A percentile compares a stretch with the other conserved stretches of the same genome.
These are phyloP conservation scores for Stentor coeruleus DNA, from an alignment of 73 alveolate genomes.

Conservation along the genomic window DNA sequence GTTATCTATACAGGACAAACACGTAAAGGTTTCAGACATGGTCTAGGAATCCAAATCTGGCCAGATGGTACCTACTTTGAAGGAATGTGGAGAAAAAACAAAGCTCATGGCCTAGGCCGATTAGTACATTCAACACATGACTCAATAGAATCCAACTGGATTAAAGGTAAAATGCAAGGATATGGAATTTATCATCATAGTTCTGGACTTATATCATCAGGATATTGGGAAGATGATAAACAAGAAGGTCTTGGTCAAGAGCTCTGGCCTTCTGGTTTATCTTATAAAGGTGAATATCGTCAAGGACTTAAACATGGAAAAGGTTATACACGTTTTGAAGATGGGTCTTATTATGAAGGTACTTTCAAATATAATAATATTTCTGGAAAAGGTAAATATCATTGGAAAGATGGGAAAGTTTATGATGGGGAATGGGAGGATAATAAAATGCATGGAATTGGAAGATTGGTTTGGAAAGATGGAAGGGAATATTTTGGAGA, in stretches of 20 bases:
- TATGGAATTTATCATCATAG: conserved; percentile 25
- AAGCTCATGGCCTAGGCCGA: conserved; percentile 60
- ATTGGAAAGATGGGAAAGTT: conserved; percentile 57
- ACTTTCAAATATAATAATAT: conserved; percentile 43
- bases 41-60: conserved; percentile 38
- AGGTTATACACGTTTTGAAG: conserved; percentile 61
- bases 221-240: conserved; percentile 39
- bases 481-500: conserved; percentile 60
- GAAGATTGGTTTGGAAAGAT: conserved; percentile 58
- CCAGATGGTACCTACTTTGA: conserved; percentile 68
- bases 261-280: conserved; percentile 38
- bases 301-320: conserved; percentile 67
- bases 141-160: conserved; percentile 44
- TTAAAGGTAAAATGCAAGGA: conserved; percentile 37
- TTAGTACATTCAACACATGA: conserved; percentile 51
- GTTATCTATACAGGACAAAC: background rate
- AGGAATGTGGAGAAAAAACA: conserved; percentile 59
- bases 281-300: conserved; percentile 64
- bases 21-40: conserved; percentile 29
- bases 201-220: conserved; percentile 29
- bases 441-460: conserved; percentile 73
- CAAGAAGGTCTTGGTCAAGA: conserved; percentile 35
- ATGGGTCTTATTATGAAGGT: conserved; percentile 58
- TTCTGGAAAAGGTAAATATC: conserved; percentile 50
- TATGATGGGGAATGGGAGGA: conserved; percentile 63